Percentiles rank a stretch among this genome's conserved stretches.
phyloP scores from a whole-genome alignment of 164 flowering plant species.

The Aristolochia fimbriata region DNA sequence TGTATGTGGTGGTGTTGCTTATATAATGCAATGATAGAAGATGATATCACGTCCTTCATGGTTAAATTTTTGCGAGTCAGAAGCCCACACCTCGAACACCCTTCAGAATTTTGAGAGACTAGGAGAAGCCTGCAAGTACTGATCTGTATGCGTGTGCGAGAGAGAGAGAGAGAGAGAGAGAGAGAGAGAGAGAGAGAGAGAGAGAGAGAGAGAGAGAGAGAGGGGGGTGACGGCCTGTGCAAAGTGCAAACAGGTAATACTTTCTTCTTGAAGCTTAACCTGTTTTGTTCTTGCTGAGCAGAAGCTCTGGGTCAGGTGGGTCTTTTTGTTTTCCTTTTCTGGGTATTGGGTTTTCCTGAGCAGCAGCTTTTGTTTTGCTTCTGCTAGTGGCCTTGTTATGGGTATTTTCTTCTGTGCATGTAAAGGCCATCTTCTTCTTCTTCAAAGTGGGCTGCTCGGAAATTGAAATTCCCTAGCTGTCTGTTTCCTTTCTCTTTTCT shows the following conservation, averaged over 20 bases:
- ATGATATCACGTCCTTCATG: constrained; percentile 3
- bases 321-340: background rate
- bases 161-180: constrained; percentile 2
- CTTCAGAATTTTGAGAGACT: background rate
- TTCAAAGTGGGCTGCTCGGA: background rate
- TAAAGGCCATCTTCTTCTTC: background rate
- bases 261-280: too few species aligned
- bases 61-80: background rate
- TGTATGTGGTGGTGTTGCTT: background rate
- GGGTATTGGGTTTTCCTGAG: background rate
- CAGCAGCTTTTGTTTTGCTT: background rate
- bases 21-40: constrained; percentile 2
- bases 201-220: constrained; percentile 5
- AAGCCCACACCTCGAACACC: background rate
- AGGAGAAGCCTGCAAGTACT: background rate
- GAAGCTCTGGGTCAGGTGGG: constrained; percentile 8
- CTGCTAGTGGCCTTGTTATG: background rate
- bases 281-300: background rate
- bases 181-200: constrained; percentile 4
- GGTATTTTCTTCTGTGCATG: background rate
- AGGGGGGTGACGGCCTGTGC: background rate
- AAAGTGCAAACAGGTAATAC: too few species aligned
- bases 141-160: constrained; percentile 1
- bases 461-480: background rate
- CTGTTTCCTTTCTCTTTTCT: background rate